Evolutionary conservation across 176 grass and related monocot genomes (phyloP).

Genomic region (Eremochloa ophiuroides): DNA sequence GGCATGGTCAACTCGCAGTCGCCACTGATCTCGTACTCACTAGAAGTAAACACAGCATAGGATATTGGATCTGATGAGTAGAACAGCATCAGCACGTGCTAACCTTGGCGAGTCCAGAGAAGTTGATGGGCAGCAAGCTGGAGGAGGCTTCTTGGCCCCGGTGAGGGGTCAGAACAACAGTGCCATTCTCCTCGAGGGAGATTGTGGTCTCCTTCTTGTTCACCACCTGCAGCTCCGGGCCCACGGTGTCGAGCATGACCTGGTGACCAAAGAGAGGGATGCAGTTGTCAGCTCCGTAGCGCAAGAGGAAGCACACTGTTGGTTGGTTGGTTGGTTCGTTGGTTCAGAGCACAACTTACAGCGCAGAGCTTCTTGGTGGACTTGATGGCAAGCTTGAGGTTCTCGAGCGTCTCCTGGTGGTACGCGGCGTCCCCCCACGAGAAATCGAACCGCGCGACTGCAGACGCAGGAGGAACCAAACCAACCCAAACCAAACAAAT

Average conservation of each 20-base stretch:
- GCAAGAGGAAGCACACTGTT: neutral
- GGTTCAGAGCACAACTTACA: conserved; percentile 30
- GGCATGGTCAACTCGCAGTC: neutral
- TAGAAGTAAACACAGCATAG: neutral
- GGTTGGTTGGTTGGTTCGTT: neutral
- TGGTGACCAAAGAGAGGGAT: neutral
- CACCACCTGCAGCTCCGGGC: conserved; percentile 88
- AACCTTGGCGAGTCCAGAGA: conserved; percentile 74
- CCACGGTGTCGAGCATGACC: conserved; percentile 97
- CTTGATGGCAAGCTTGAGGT: conserved; percentile 88
- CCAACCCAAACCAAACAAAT: neutral
- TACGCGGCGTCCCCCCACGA: conserved; percentile 84
- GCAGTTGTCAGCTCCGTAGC: neutral
- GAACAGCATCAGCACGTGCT: neutral
- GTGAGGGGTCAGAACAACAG: conserved; percentile 71
- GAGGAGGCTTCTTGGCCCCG: conserved; percentile 60
- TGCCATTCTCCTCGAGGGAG: conserved; percentile 75
- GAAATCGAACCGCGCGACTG: conserved; percentile 95
- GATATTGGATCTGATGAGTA: neutral
- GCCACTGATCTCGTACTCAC: neutral
- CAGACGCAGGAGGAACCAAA: neutral
- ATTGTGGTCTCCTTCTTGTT: conserved; percentile 68
- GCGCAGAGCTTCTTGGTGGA: conserved; percentile 92
- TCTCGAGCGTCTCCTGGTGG: conserved; percentile 93
- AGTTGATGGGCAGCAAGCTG: conserved; percentile 85